phyloP scores from a whole-genome alignment of 768 basidiomycete species.

The Russula abietina region DNA sequence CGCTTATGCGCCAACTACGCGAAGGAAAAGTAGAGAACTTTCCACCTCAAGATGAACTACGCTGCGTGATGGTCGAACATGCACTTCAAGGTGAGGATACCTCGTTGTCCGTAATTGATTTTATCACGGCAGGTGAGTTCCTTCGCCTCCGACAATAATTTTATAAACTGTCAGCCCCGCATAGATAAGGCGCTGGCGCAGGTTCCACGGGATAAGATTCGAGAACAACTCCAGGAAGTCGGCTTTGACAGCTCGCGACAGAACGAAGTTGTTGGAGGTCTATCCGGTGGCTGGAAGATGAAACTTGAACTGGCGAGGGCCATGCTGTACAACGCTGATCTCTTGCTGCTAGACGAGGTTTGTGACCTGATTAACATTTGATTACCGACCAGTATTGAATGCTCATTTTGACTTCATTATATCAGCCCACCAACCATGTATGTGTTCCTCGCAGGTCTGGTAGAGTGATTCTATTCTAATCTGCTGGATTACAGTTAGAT shows the following conservation, averaged over 20 bases:
- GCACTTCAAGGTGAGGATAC: constrained; percentile 91
- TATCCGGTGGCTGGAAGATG: constrained; percentile 99
- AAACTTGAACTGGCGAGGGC: constrained; percentile 93
- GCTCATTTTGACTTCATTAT: constrained; percentile 63
- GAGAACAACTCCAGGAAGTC: constrained; percentile 74
- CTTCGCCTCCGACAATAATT: neutral
- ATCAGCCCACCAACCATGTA: constrained; percentile 85
- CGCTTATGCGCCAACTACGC: constrained; percentile 90
- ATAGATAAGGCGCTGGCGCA: constrained; percentile 63
- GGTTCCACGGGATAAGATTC: constrained; percentile 64
- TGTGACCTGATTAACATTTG: constrained; percentile 9
- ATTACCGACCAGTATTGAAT: constrained; percentile 21
- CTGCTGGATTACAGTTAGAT: constrained; percentile 50
- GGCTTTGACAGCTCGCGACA: constrained; percentile 89
- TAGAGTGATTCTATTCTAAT: constrained; percentile 20
- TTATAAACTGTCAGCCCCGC: neutral
- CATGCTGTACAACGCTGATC: constrained; percentile 92
- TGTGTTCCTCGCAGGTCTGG: constrained; percentile 37
- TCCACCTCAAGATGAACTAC: constrained; percentile 78
- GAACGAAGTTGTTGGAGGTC: constrained; percentile 74
- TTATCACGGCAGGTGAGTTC: constrained; percentile 72
- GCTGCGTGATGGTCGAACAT: constrained; percentile 96
- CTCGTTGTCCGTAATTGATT: constrained; percentile 76
- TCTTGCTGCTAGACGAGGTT: constrained; percentile 81
- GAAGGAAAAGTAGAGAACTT: constrained; percentile 97